A percentile compares a stretch with the other conserved stretches of the same genome.
Evolutionary conservation across 768 basidiomycete species (phyloP).

Genomic region (Ephemerocybe angulata): DNA sequence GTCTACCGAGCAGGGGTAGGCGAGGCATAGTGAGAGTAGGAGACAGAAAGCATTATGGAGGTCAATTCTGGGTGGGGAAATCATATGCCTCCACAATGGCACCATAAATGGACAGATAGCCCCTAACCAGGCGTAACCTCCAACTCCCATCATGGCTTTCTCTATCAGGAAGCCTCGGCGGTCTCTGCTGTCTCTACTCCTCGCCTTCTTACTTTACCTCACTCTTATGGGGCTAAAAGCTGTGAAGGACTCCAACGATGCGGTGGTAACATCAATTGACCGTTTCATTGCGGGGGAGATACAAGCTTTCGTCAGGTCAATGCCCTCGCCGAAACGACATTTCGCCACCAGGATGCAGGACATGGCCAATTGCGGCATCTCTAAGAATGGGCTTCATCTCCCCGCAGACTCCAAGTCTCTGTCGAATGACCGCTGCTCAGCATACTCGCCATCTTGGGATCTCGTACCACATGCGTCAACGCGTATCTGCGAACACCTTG

Average conservation of each 20-base stretch:
- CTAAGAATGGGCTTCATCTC: not conserved
- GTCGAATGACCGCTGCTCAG: not conserved
- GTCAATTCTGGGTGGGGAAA: not conserved
- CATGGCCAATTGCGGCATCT: not conserved
- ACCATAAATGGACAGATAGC: not conserved
- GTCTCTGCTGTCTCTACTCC: not conserved
- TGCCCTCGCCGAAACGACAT: not conserved
- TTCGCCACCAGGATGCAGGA: not conserved
- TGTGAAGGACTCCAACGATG: not conserved
- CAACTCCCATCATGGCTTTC: not conserved
- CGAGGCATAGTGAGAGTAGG: slow-evolving; percentile 25
- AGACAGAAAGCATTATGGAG: not conserved
- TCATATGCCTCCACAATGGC: not conserved
- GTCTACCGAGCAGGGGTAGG: slow-evolving; percentile 59
- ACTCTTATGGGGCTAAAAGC: not conserved
- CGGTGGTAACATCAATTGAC: not conserved
- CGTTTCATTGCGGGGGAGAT: not conserved
- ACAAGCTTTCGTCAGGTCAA: not conserved
- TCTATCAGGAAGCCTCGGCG: not conserved
- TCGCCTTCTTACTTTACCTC: not conserved
- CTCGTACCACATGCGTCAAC: not conserved
- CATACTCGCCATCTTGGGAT: not conserved
- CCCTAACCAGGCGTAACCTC: not conserved
- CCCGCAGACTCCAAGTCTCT: no score
- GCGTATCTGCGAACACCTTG: slow-evolving; percentile 27